Base-by-base conservation (phyloP, 441 rosid species). In the Corymbia calophylla region DNA sequence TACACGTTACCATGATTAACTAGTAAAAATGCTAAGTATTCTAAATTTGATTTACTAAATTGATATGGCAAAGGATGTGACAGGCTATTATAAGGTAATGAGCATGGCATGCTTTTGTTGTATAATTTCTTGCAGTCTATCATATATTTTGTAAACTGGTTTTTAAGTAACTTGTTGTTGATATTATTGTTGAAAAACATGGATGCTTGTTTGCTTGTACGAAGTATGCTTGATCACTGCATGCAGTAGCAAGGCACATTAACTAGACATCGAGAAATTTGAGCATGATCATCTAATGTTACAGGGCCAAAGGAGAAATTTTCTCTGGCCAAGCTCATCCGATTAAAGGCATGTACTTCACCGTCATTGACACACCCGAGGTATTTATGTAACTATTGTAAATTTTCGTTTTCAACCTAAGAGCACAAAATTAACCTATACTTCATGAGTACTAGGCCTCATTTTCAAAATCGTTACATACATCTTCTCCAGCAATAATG, bases 241-340 rank as follows among this genome's bases (percentile, higher is more conserved):
- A 94, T 95, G 93, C 66, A 81, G 91, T 91, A 25, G 90, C 94
- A 2, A 94, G 55, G 47, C 88, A 90, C 88, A 55, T 92, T 47
- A 89, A 89, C 44, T 81, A 60, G 62, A 88, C 94, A 49, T 4
- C 90, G 39, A 92, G 49, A 58, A 93, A 94, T 70, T 89, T 94
- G 18, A 95, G 95, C 93, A 88, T 93, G 91, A 70, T 56, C 8
- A 81, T 94, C 29, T 87, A 94, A 94, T 86, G 1, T 94, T 48
- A 92, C 93, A 5, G 95, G 96, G 21, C 95, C 96, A 2, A 44
- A 48, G n/a, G 95, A 94, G 47, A 60, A 86, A 77, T 91, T 93
- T 93, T 88, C 95, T 68, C 89, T 94, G 64, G 92, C 90, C 53
- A 89, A 88, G 89, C 96, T 89, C 96, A 91, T 90, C 95, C 95